phyloP scores from a whole-genome alignment of 495 filamentous ascomycete genomes.

The Penicillium odoratum region DNA sequence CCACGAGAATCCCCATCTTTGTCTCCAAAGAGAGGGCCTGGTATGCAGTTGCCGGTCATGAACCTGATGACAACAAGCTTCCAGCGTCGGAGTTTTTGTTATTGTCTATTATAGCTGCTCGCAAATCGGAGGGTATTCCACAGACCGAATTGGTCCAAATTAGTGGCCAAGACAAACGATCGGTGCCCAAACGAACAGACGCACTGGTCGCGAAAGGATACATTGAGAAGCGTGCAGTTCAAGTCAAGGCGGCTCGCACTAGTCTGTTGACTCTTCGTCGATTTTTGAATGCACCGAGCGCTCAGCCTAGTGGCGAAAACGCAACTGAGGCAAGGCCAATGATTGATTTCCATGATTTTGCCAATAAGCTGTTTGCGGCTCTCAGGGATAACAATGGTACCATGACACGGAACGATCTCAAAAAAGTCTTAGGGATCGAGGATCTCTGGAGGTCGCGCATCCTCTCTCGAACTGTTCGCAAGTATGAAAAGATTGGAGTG shows the following conservation, averaged over 20 bases:
- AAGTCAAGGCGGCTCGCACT: slow-evolving; percentile 63
- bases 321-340: slow-evolving; percentile 15
- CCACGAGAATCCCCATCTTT: slow-evolving; percentile 46
- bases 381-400: slow-evolving; percentile 44
- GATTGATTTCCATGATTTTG: slow-evolving; percentile 48
- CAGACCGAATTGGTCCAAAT: slow-evolving; percentile 75
- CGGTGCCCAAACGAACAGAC: slow-evolving; percentile 79
- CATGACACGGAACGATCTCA: slow-evolving; percentile 60
- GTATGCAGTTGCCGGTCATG: slow-evolving; percentile 79
- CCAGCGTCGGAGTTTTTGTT: slow-evolving; percentile 68
- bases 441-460: slow-evolving; percentile 66
- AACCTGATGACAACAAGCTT: slow-evolving; percentile 67
- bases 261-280: slow-evolving; percentile 64
- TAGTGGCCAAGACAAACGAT: slow-evolving; percentile 86
- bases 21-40: slow-evolving; percentile 67
- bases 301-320: slow-evolving; percentile 5
- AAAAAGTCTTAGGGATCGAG: slow-evolving; percentile 57
- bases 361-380: slow-evolving; percentile 45
- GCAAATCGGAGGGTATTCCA: slow-evolving; percentile 66
- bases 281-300: slow-evolving; percentile 43
- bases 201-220: slow-evolving; percentile 74
- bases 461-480: slow-evolving; percentile 65
- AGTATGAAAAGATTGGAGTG: slow-evolving; percentile 67
- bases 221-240: slow-evolving; percentile 74
- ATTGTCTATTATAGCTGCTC: slow-evolving; percentile 77